Conservation (phyloP, 768 basidiomycete genomes). For the Russula foetens region DNA sequence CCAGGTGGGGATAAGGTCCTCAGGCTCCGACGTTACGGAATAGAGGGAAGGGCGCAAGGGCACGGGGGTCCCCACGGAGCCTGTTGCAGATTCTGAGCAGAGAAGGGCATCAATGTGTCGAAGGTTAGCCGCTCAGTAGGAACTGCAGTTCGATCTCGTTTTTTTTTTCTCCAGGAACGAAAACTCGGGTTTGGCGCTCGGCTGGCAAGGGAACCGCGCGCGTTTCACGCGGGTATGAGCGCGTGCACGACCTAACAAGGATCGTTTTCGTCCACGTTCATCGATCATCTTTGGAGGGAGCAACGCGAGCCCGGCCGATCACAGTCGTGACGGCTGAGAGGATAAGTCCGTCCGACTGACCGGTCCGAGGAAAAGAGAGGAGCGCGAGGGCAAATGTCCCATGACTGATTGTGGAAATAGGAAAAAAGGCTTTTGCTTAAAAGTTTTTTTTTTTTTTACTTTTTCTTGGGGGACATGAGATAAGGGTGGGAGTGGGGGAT, state of each 20-base stretch:
- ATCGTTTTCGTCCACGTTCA: not conserved
- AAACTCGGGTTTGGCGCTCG: slow-evolving; percentile 15
- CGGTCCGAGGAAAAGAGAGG: not conserved
- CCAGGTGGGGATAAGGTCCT: slow-evolving; percentile 16
- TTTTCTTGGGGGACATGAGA: not conserved
- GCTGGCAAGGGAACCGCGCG: slow-evolving; percentile 19
- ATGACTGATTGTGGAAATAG: slow-evolving; percentile 3
- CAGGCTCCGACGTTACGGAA: slow-evolving; percentile 19
- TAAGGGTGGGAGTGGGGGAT: not conserved
- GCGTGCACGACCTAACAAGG: not conserved
- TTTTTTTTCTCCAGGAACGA: slow-evolving; percentile 17
- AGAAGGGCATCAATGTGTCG: slow-evolving; percentile 10
- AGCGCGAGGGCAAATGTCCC: not conserved
- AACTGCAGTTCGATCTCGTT: slow-evolving; percentile 17
- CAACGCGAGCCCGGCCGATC: slow-evolving; percentile 11
- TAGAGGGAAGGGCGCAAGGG: slow-evolving; percentile 15
- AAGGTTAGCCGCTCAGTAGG: slow-evolving; percentile 17
- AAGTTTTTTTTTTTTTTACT: not conserved
- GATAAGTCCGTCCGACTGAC: not conserved
- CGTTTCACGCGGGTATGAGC: slow-evolving; percentile 12
- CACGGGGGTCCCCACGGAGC: slow-evolving; percentile 14
- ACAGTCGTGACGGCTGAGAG: not conserved
- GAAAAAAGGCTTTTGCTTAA: no score
- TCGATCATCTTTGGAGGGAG: not conserved
- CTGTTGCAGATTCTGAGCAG: slow-evolving; percentile 11